These are phyloP conservation scores for Vanrija sp. DNA, from an alignment of 1,284 basidiomycete genomes.

Conservation along the genomic window DNA sequence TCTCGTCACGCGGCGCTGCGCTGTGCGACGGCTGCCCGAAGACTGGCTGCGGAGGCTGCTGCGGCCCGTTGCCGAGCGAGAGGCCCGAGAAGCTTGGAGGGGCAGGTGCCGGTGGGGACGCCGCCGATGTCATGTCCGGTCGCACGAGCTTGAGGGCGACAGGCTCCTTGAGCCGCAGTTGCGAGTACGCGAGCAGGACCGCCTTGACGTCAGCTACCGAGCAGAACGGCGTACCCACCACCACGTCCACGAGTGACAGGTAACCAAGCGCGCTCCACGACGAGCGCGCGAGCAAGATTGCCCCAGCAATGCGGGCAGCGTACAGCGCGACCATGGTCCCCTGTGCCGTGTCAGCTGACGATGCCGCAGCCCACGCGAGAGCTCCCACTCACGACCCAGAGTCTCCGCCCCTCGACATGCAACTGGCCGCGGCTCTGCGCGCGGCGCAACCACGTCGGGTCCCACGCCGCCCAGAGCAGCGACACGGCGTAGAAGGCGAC, in stretches of 20 bases:
- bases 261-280: not conserved
- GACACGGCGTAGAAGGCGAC: slow-evolving; percentile 18
- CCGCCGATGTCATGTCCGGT: slow-evolving; percentile 14
- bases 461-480: slow-evolving; percentile 41
- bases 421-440: slow-evolving; percentile 4
- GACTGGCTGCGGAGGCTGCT: slow-evolving; percentile 20
- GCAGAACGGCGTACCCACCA: not conserved
- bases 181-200: slow-evolving; percentile 5
- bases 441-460: slow-evolving; percentile 35
- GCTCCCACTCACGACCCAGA: slow-evolving; percentile 31
- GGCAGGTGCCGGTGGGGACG: not conserved
- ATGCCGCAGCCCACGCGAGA: no score
- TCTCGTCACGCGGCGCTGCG: not conserved
- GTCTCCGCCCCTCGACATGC: slow-evolving; percentile 19
- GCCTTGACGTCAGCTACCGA: not conserved
- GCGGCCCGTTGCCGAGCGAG: slow-evolving; percentile 3
- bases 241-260: not conserved
- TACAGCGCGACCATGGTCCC: slow-evolving; percentile 7
- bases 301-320: not conserved
- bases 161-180: slow-evolving; percentile 20
- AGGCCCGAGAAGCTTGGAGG: slow-evolving; percentile 5
- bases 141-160: slow-evolving; percentile 24
- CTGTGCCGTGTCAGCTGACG: slow-evolving; percentile 1
- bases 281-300: not conserved
- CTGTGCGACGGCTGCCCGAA: slow-evolving; percentile 32